A percentile compares a stretch with the other conserved stretches of the same genome.
Conservation (phyloP, 495 filamentous ascomycete genomes). For the Penicillium verhagenii region DNA sequence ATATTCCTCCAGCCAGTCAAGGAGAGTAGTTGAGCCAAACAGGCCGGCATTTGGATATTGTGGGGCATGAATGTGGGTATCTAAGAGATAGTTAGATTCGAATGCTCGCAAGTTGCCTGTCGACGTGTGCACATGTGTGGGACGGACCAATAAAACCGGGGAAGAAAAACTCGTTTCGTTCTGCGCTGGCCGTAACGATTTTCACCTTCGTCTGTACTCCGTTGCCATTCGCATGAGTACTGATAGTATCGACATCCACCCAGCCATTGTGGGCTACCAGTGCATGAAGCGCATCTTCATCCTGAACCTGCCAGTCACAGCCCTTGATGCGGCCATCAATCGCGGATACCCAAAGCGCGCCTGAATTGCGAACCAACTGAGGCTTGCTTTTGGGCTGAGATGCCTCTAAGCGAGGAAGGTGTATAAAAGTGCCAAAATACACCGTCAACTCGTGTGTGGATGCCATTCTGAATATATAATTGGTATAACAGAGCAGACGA, state of each 20-base stretch:
- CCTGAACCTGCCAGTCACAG: constrained; percentile 32
- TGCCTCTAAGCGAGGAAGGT: constrained; percentile 28
- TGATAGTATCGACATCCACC: constrained; percentile 11
- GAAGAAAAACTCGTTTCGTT: constrained; percentile 72
- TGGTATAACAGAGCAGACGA: background rate
- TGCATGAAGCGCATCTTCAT: constrained; percentile 36
- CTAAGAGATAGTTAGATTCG: constrained; percentile 43
- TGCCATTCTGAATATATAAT: background rate
- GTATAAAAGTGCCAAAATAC: constrained; percentile 50
- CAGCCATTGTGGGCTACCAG: constrained; percentile 48
- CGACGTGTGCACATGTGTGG: constrained; percentile 10
- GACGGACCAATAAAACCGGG: constrained; percentile 95
- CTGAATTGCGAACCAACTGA: constrained; percentile 41
- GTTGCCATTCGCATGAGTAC: background rate
- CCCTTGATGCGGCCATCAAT: constrained; percentile 59
- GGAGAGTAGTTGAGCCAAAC: constrained; percentile 85
- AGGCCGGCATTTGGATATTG: constrained; percentile 94
- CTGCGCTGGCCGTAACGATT: constrained; percentile 31
- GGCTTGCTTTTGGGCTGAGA: constrained; percentile 17
- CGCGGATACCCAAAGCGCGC: constrained; percentile 65
- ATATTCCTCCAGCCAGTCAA: constrained; percentile 92
- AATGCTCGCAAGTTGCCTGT: background rate
- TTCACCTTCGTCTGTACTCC: constrained; percentile 13
- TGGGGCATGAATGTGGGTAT: constrained; percentile 92
- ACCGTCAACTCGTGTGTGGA: constrained; percentile 24